phyloP scores from a whole-genome alignment of 78 protist species.

The Emiliania huxleyi region DNA sequence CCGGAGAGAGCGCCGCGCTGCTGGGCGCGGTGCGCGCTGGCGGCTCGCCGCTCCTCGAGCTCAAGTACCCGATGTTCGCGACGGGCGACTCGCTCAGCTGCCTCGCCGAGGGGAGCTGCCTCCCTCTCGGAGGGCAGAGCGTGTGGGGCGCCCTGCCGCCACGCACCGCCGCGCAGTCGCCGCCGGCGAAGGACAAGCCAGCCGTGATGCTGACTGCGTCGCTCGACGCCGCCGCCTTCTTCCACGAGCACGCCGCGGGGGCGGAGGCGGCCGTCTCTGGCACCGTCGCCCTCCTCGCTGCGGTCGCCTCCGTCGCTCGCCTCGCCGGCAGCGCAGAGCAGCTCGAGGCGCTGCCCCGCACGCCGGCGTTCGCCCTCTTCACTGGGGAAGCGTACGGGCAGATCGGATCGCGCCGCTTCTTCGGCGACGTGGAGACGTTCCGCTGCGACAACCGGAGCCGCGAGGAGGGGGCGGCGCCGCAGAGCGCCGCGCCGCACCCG shows the following conservation, averaged over 20 bases:
- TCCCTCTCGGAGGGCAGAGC: neutral
- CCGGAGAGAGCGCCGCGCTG: neutral
- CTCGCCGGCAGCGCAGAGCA: neutral
- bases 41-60: neutral
- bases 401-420: neutral
- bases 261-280: neutral
- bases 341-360: neutral
- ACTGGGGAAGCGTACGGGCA: neutral
- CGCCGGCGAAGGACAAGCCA: neutral
- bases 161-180: neutral
- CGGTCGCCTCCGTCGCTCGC: neutral
- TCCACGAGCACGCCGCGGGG: neutral
- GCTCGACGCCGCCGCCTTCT: neutral
- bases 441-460: neutral
- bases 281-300: neutral
- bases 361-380: neutral
- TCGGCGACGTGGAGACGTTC: neutral
- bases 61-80: neutral
- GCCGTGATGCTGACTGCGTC: neutral
- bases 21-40: neutral
- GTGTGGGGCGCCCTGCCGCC: neutral
- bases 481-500: neutral
- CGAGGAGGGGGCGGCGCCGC: neutral
- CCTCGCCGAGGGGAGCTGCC: neutral
- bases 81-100: neutral